Percentiles rank a stretch among this genome's conserved stretches.
Conservation (phyloP, 495 filamentous ascomycete genomes). For the Neurospora cerealis region DNA sequence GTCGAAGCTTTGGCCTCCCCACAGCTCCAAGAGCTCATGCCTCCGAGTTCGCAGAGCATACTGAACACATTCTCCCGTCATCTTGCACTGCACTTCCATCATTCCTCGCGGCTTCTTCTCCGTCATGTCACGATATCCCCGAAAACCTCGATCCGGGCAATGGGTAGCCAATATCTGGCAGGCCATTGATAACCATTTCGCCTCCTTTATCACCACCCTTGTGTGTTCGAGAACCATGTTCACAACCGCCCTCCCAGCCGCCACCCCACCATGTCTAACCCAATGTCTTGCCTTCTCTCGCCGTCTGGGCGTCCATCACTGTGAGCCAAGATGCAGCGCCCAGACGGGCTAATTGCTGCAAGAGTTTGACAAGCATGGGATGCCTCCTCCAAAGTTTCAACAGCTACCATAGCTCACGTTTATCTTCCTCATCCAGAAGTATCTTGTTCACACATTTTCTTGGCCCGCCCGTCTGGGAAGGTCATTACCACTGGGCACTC, state of each 20-base stretch:
- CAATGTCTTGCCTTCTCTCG: not conserved
- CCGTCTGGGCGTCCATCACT: not conserved
- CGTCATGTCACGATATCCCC: not conserved
- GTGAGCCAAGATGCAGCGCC: not conserved
- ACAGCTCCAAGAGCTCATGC: not conserved
- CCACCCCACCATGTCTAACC: not conserved
- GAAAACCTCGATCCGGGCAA: not conserved
- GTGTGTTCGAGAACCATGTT: not conserved
- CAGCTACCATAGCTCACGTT: not conserved
- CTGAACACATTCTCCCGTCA: not conserved
- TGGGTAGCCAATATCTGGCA: not conserved
- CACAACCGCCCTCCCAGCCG: not conserved
- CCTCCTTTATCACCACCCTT: not conserved
- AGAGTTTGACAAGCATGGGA: not conserved
- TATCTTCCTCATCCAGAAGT: not conserved
- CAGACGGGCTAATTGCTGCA: not conserved
- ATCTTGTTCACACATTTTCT: not conserved
- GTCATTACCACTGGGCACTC: not conserved
- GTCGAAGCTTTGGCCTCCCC: not conserved
- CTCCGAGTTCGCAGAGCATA: not conserved
- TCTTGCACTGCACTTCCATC: not conserved
- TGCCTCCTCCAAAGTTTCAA: not conserved
- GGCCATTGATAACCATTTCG: not conserved
- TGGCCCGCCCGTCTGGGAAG: not conserved
- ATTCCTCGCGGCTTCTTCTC: not conserved